Evolutionary conservation across 306 rosid genomes (phyloP).

Genomic region (Senna siamea): DNA sequence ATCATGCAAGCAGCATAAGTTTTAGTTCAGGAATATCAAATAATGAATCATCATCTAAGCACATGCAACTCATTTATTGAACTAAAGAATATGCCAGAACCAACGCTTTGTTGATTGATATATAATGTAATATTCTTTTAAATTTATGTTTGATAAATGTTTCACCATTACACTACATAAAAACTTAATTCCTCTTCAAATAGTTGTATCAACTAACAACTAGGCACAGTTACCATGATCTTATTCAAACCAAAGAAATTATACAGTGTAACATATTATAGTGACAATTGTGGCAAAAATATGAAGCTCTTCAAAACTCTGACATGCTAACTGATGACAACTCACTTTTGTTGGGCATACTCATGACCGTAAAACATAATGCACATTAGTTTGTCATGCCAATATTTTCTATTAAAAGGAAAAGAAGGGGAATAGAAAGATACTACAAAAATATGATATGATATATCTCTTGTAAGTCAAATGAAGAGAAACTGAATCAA

Average conservation of each 20-base stretch:
- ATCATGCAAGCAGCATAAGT: background rate
- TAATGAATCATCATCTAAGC: background rate
- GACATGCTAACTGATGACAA: background rate
- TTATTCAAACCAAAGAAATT: background rate
- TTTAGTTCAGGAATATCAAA: background rate
- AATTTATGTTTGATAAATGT: background rate
- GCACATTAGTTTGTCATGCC: background rate
- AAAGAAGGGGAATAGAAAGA: background rate
- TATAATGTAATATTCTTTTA: background rate
- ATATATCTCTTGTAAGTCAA: too few species aligned
- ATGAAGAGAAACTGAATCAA: constrained; percentile 41
- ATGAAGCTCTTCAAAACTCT: background rate
- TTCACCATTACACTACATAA: background rate
- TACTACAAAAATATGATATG: background rate
- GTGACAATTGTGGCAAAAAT: background rate
- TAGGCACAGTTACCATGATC: background rate
- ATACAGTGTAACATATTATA: background rate
- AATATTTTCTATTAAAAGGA: constrained; percentile 13
- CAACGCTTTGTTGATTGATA: background rate
- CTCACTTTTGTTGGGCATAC: background rate
- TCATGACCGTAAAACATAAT: constrained; percentile 7
- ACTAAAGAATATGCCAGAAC: background rate
- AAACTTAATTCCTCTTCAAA: background rate
- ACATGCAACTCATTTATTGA: background rate
- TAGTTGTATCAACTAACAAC: background rate